A percentile compares a stretch with the other conserved stretches of the same genome.
Evolutionary conservation across 2,329 filamentous ascomycete species (phyloP).

Genomic region (Cryoendolithus antarcticus): DNA sequence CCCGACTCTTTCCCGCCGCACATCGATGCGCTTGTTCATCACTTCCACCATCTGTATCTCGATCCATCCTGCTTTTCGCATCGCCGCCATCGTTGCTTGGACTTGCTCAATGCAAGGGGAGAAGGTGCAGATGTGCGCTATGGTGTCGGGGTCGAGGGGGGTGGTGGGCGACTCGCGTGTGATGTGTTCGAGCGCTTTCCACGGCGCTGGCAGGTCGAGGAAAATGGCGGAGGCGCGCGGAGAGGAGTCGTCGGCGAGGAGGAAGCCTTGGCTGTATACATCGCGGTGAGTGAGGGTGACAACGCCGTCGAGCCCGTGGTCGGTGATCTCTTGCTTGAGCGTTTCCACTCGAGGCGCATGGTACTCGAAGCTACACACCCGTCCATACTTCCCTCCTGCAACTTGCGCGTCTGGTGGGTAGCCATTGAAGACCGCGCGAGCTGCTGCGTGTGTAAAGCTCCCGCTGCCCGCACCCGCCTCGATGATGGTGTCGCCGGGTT

Average conservation of each 20-base stretch:
- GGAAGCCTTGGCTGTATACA: constrained; percentile 64
- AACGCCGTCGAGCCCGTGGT: constrained; percentile 52
- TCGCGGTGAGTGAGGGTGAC: constrained; percentile 67
- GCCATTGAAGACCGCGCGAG: constrained; percentile 63
- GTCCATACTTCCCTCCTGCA: constrained; percentile 33
- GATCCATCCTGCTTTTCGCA: constrained; percentile 76
- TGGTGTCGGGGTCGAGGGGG: constrained; percentile 55
- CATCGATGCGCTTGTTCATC: constrained; percentile 63
- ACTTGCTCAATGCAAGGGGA: constrained; percentile 96
- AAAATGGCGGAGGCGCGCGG: constrained; percentile 61
- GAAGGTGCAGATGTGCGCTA: constrained; percentile 80
- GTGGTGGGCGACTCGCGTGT: constrained; percentile 38
- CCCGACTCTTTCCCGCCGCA: constrained; percentile 69
- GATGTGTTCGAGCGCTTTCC: constrained; percentile 67
- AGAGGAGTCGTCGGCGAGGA: constrained; percentile 30
- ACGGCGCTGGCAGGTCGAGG: constrained; percentile 68
- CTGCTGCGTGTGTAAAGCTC: constrained; percentile 71
- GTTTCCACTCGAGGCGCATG: constrained; percentile 62
- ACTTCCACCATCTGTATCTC: constrained; percentile 92
- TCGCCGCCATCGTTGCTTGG: constrained; percentile 65
- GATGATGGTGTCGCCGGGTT: constrained; percentile 61
- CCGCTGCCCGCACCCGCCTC: constrained; percentile 74
- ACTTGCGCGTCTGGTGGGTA: constrained; percentile 34
- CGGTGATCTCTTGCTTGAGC: constrained; percentile 55
- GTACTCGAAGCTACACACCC: constrained; percentile 74